Base-by-base conservation (phyloP, 305 asterid species). In the Fraxinus paxiana region DNA sequence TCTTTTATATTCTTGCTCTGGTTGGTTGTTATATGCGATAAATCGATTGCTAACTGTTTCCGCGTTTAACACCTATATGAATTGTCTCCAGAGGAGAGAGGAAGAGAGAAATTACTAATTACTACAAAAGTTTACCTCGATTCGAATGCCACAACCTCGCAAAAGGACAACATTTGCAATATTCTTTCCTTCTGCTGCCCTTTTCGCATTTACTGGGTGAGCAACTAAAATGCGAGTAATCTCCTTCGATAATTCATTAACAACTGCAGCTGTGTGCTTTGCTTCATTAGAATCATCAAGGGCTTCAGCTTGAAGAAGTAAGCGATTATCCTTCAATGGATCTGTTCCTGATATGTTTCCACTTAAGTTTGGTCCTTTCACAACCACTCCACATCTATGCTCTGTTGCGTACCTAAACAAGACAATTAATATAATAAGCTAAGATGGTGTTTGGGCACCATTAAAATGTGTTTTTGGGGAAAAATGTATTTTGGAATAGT, bases 321-420 rank as follows among this genome's bases (percentile, higher is more conserved):
- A 84, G 65, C 97, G 92, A 78, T 93, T 94, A 86, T 95, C 99
- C 88, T 95, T 95, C 90, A 95, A 82, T 9, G 98, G 99, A 65
- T 95, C 99, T 10, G 97, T 95, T 79, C 99, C 99, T 10, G 98
- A 91, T 88, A 95, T 92, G 82, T 93, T 92, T 83, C 99, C 99
- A 87, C 98, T 92, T 87, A 95, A 85, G 7, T 92, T 92, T 78
- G 98, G 98, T 33, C 99, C 99, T 90, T 95, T 95, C 31, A 95
- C 98, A 84, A 95, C 99, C 75, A 95, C 98, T n/a, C 99, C 98
- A 85, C 98, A 95, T 86, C 99, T 91, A 85, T 95, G 99, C 93
- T 95, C 99, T 22, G 98, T 94, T 71, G 99, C 98, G 88, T 93
- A 95, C 92, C 97, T 95, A 84, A 51, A 82, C 75, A 33, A 76